Percentiles rank a stretch among this genome's conserved stretches.
phyloP scores from a whole-genome alignment of 192 early-diverging fungal genomes.

The Backusella tarrabulga region DNA sequence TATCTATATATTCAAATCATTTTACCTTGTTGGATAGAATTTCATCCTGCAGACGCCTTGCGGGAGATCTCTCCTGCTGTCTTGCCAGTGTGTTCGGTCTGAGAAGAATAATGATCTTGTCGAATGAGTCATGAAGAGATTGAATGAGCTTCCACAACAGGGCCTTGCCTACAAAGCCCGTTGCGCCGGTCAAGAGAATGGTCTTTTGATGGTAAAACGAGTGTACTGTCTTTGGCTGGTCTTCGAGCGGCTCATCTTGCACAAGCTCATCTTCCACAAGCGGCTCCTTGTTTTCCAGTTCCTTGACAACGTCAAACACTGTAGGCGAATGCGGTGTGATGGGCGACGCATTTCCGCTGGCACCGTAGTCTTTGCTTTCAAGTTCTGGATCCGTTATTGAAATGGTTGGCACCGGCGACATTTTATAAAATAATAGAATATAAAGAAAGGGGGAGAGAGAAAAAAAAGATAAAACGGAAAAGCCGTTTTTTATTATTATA shows the following conservation, averaged over 20 bases:
- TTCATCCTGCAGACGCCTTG: conserved; percentile 29
- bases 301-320: conserved; percentile 35
- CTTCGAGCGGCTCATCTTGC: neutral
- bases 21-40: conserved; percentile 34
- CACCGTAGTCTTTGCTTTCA: conserved; percentile 28
- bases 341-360: conserved; percentile 13
- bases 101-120: conserved; percentile 24
- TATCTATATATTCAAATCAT: too few relatives aligned
- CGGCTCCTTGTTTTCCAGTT: conserved; percentile 22
- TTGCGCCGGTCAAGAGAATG: conserved; percentile 51
- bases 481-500: neutral
- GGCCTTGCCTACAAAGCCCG: conserved; percentile 55
- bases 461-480: neutral
- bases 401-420: conserved; percentile 31
- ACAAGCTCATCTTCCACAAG: neutral
- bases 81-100: conserved; percentile 6
- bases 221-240: neutral
- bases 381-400: conserved; percentile 35
- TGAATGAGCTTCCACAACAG: conserved; percentile 47
- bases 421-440: neutral
- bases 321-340: conserved; percentile 30
- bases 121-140: conserved; percentile 38
- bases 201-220: conserved; percentile 33
- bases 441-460: neutral
- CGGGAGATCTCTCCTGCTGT: conserved; percentile 8